Evolutionary conservation across 352 stramenopile genomes (phyloP).

Genomic region (Phytopythium vexans): DNA sequence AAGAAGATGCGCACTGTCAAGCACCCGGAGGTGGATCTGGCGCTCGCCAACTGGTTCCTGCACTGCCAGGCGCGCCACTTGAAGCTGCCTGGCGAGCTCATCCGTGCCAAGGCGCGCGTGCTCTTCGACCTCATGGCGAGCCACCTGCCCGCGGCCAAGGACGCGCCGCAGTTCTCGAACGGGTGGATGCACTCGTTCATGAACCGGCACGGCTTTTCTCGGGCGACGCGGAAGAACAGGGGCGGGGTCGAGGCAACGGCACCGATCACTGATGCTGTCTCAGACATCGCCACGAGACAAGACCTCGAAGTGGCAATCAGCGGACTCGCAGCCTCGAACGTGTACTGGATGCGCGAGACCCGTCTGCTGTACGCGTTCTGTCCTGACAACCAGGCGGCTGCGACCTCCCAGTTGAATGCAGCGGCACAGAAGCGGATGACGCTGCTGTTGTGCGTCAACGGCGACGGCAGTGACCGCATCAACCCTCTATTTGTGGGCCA

Average conservation of each 20-base stretch:
- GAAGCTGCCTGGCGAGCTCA: conserved; percentile 64
- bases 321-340: conserved; percentile 44
- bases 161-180: conserved; percentile 81
- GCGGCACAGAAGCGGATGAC: conserved; percentile 37
- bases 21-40: conserved; percentile 70
- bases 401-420: not conserved
- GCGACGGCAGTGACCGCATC: conserved; percentile 61
- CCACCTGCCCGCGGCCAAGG: conserved; percentile 24
- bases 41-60: conserved; percentile 80
- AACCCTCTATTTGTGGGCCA: conserved; percentile 68
- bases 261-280: conserved; percentile 12
- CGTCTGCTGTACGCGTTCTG: conserved; percentile 45
- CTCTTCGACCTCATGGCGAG: conserved; percentile 66
- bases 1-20: conserved; percentile 78
- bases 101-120: conserved; percentile 65
- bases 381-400: conserved; percentile 23
- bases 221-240: conserved; percentile 17
- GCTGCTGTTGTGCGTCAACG: conserved; percentile 60
- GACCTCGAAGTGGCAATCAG: conserved; percentile 46
- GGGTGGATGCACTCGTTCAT: conserved; percentile 86
- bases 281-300: conserved; percentile 40
- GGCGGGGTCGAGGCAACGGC: conserved; percentile 7
- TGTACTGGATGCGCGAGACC: conserved; percentile 80
- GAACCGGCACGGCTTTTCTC: conserved; percentile 64
- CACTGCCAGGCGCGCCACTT: conserved; percentile 60